Percentiles rank a stretch among this genome's conserved stretches.
Evolutionary conservation across 805 yeast genomes (phyloP).

Genomic region (Yarrowia sp.): DNA sequence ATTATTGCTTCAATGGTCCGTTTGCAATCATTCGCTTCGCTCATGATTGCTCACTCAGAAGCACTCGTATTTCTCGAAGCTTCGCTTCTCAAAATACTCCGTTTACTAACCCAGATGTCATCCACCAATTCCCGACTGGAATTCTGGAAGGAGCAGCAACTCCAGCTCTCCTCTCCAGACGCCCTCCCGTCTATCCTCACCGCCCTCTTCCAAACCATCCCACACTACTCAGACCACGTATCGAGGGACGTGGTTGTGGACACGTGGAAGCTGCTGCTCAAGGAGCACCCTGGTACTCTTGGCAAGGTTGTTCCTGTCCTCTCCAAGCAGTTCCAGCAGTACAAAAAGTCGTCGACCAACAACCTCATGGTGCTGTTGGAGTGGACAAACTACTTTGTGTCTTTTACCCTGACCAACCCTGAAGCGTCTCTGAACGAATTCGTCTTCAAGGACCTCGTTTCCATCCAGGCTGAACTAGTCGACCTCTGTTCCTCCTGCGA

Average conservation of each 20-base stretch:
- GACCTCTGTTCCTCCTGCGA: slow-evolving; percentile 17
- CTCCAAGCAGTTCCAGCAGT: slow-evolving; percentile 3
- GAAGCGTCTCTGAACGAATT: slow-evolving; percentile 14
- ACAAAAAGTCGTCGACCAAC: slow-evolving; percentile 13
- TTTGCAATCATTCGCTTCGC: no score
- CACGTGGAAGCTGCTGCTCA: slow-evolving; percentile 11
- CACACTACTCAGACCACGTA: slow-evolving; percentile 30
- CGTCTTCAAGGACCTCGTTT: slow-evolving; percentile 10
- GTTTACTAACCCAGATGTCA: slow-evolving; percentile 28
- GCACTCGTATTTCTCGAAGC: not conserved
- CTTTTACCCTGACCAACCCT: not conserved
- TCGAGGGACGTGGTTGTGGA: slow-evolving; percentile 26
- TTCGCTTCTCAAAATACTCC: not conserved
- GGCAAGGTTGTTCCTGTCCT: slow-evolving; percentile 18
- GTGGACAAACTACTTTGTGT: slow-evolving; percentile 8
- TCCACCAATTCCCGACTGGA: slow-evolving; percentile 26
- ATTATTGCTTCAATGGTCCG: no score
- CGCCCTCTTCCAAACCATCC: slow-evolving; percentile 15
- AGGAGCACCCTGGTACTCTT: not conserved
- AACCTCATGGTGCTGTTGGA: slow-evolving; percentile 33
- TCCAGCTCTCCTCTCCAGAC: slow-evolving; percentile 2
- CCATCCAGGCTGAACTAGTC: slow-evolving; percentile 21
- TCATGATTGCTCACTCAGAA: no score
- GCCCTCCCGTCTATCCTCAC: slow-evolving; percentile 19
- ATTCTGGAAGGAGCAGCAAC: slow-evolving; percentile 26